A percentile compares a stretch with the other conserved stretches of the same genome.
phyloP scores from a whole-genome alignment of 768 basidiomycete genomes.

The Naganishia vishniacii region DNA sequence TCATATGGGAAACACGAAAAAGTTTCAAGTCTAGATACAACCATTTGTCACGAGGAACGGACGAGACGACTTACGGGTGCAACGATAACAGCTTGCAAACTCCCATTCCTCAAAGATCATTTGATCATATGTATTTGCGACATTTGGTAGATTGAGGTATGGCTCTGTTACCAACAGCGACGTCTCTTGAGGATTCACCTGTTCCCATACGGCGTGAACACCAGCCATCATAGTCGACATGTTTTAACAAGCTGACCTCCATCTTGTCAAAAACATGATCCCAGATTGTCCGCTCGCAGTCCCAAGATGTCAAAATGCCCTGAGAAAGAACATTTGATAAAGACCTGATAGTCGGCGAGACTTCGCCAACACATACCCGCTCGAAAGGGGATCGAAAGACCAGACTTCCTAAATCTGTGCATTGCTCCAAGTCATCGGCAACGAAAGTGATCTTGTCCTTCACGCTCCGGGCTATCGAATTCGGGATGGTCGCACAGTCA shows the following conservation, averaged over 20 bases:
- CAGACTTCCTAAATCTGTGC: constrained; percentile 72
- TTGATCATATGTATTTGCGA: constrained; percentile 89
- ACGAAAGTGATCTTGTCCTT: constrained; percentile 75
- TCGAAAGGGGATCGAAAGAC: constrained; percentile 81
- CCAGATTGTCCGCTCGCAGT: constrained; percentile 90
- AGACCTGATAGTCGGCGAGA: neutral
- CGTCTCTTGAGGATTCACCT: constrained; percentile 59
- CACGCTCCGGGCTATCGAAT: constrained; percentile 78
- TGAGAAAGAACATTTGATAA: no score
- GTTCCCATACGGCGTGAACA: constrained; percentile 53
- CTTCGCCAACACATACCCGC: constrained; percentile 55
- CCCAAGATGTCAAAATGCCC: constrained; percentile 94
- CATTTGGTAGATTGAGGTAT: constrained; percentile 84
- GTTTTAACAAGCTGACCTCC: constrained; percentile 3
- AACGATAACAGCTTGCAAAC: constrained; percentile 72
- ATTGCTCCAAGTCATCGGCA: constrained; percentile 72
- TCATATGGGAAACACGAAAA: neutral
- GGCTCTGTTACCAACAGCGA: constrained; percentile 86
- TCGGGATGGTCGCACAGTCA: constrained; percentile 50
- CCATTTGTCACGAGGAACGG: neutral
- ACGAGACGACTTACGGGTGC: constrained; percentile 61
- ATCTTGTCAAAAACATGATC: constrained; percentile 72
- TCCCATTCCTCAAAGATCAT: constrained; percentile 96
- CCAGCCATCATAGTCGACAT: neutral
- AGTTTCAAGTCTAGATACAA: neutral